Evolutionary conservation across 2,329 filamentous ascomycete genomes (phyloP).

Genomic region (Rhynchosporium agropyri): DNA sequence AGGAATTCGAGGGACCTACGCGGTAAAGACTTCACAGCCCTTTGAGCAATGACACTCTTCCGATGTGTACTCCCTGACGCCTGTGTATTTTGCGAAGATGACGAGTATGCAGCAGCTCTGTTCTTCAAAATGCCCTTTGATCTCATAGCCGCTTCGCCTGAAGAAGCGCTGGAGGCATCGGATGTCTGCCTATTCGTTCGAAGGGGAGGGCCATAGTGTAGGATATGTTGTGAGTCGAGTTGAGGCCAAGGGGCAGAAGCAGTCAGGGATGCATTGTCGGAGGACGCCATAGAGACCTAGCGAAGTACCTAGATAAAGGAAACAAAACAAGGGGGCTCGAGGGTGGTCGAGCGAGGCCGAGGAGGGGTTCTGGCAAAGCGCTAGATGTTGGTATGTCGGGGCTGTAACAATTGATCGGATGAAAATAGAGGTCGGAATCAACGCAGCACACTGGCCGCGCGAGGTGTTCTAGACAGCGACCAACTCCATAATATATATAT

Average conservation of each 20-base stretch:
- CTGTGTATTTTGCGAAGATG: constrained; percentile 37
- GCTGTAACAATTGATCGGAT: background rate
- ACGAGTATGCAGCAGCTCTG: constrained; percentile 34
- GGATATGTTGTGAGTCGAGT: constrained; percentile 34
- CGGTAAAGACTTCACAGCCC: constrained; percentile 39
- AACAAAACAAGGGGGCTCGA: constrained; percentile 4
- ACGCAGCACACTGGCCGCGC: constrained; percentile 10
- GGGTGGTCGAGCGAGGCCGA: constrained; percentile 15
- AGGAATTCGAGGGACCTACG: constrained; percentile 31
- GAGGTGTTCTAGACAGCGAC: background rate
- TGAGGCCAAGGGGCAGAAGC: constrained; percentile 25
- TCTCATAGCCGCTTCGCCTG: constrained; percentile 33
- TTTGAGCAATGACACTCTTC: constrained; percentile 33
- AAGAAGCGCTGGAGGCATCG: constrained; percentile 31
- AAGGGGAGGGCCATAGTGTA: constrained; percentile 32
- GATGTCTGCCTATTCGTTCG: constrained; percentile 27
- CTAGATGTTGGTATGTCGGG: background rate
- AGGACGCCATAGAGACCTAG: constrained; percentile 14
- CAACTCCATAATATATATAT: constrained; percentile 1
- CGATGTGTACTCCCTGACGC: constrained; percentile 34
- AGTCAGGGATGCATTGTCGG: constrained; percentile 27
- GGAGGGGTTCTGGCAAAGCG: background rate
- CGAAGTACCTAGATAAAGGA: background rate
- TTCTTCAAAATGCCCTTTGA: constrained; percentile 32
- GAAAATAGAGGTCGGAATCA: background rate